These are phyloP conservation scores for Heterobasidion irregulare DNA, from an alignment of 1,284 basidiomycete species.

Conservation along the genomic window DNA sequence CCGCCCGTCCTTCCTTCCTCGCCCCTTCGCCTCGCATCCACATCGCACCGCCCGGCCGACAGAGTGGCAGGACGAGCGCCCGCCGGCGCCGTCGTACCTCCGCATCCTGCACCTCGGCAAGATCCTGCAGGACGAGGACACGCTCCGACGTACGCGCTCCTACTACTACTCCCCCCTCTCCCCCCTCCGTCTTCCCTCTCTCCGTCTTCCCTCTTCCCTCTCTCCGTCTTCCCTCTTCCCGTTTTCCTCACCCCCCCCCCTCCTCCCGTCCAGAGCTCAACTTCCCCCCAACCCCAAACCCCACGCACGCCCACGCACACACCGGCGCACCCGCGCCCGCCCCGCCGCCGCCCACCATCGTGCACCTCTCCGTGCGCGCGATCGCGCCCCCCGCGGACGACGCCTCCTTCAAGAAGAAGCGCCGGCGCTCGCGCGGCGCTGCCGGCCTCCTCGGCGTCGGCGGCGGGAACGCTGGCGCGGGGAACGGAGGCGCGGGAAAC, in stretches of 20 bases:
- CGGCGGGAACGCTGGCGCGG: not conserved
- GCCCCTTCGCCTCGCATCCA: too few relatives aligned
- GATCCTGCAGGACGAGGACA: slow-evolving; percentile 79
- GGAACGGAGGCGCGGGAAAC: too few relatives aligned
- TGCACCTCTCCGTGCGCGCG: slow-evolving; percentile 74
- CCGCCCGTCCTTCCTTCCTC: too few relatives aligned
- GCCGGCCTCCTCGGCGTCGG: slow-evolving; percentile 8
- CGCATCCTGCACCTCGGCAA: slow-evolving; percentile 77
- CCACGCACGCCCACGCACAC: slow-evolving; percentile 10
- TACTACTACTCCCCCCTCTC: not conserved
- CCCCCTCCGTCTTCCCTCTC: slow-evolving; percentile 5
- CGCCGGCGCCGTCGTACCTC: slow-evolving; percentile 72
- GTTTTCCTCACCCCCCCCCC: too few relatives aligned
- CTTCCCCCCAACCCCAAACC: slow-evolving; percentile 37
- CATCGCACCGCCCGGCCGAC: not conserved
- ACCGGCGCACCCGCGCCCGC: slow-evolving; percentile 9
- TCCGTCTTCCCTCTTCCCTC: slow-evolving; percentile 6
- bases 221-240: not conserved
- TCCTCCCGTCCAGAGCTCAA: slow-evolving; percentile 42
- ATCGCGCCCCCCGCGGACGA: slow-evolving; percentile 44
- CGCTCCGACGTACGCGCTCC: slow-evolving; percentile 51
- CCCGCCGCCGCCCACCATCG: slow-evolving; percentile 50
- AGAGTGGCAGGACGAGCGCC: slow-evolving; percentile 27
- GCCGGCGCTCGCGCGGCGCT: not conserved
- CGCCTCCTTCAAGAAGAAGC: slow-evolving; percentile 42